Evolutionary conservation across 352 stramenopile genomes (phyloP), one percentile per base, ranked within the genome.

Genomic region (Pythium plurisporium): DNA sequence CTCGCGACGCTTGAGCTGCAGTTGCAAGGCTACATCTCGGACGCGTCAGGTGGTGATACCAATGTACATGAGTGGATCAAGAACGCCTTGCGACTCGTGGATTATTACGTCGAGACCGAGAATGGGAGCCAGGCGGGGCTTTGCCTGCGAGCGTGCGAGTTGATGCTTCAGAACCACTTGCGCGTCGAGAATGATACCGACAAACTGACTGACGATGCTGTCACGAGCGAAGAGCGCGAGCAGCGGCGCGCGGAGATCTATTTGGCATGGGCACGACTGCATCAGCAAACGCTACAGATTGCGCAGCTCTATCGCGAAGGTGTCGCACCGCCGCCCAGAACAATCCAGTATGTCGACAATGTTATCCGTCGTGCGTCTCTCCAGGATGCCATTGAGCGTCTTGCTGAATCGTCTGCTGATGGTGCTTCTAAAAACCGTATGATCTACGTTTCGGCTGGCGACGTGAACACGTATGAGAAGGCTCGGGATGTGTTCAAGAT

Each of bases 401-500:
- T 60, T 2, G 34, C 43, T 11, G 23, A 5, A 0, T 19, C 19
- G 5, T 14, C 30, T 3, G 33, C 17, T 0, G 17, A 52, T 2
- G 44, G 37, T 5, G 5, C 11, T 41, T 43, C 34, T 19, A 12
- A 37, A 8, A 29, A 64, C 3, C 63, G 41, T 5, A 85, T 81
- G 65, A 45, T 48, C 3, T 81, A 70, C 41, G 59, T 72, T 2
- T 6, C 66, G 0, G 23, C 55, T 4, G 29, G 59, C 17, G 30
- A 34, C 10, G 64, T 89, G 19, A 52, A 59, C 27, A 73, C 42
- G 14, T 91, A 79, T 44, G 75, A 86, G 0, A 46, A 69, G 31
- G 81, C 79, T 2, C 79, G 79, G 2, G 55, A 74, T 12, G 67
- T 88, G 11, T 91, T 91, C 67, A 88, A 85, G 53, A 69, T 79